Conservation (phyloP, 768 basidiomycete genomes). For the Hypholoma sublateritium region DNA sequence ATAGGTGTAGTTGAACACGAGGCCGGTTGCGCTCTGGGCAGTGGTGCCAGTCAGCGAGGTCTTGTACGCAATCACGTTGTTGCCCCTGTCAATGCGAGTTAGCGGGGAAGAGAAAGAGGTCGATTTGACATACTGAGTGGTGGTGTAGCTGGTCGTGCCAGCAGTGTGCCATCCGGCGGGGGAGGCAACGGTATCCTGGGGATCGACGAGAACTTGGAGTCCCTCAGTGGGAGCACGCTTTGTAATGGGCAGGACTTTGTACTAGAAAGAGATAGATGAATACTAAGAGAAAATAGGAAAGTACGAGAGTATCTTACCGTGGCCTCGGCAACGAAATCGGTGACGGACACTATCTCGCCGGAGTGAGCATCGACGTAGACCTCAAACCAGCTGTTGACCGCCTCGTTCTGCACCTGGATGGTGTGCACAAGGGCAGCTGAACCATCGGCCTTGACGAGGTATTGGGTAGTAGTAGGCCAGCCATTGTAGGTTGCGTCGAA, state of each 20-base stretch:
- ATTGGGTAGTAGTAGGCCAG: conserved; percentile 38
- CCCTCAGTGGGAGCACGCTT: conserved; percentile 54
- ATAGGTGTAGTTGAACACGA: conserved; percentile 40
- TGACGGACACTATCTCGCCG: conserved; percentile 47
- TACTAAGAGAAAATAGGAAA: background rate
- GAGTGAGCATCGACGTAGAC: conserved; percentile 57
- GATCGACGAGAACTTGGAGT: conserved; percentile 47
- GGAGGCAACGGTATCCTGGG: conserved; percentile 53
- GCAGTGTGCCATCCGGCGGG: conserved; percentile 45
- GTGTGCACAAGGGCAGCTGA: conserved; percentile 39
- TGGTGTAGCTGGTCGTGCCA: conserved; percentile 8
- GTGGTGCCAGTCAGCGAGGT: conserved; percentile 23
- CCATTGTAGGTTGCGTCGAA: conserved; percentile 40
- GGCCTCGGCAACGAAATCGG: conserved; percentile 50
- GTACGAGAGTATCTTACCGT: conserved; percentile 25
- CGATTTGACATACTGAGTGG: conserved; percentile 1
- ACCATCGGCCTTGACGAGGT: conserved; percentile 39
- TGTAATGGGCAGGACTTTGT: conserved; percentile 45
- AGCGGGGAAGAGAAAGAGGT: background rate
- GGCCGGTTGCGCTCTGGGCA: conserved; percentile 34
- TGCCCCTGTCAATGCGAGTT: conserved; percentile 18
- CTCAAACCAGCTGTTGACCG: conserved; percentile 49
- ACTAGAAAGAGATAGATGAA: conserved; percentile 9
- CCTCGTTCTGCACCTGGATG: conserved; percentile 33
- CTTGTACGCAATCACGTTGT: conserved; percentile 34